These are phyloP conservation scores for Coemansia sp. DNA, from an alignment of 192 early-diverging fungal genomes.

Conservation along the genomic window DNA sequence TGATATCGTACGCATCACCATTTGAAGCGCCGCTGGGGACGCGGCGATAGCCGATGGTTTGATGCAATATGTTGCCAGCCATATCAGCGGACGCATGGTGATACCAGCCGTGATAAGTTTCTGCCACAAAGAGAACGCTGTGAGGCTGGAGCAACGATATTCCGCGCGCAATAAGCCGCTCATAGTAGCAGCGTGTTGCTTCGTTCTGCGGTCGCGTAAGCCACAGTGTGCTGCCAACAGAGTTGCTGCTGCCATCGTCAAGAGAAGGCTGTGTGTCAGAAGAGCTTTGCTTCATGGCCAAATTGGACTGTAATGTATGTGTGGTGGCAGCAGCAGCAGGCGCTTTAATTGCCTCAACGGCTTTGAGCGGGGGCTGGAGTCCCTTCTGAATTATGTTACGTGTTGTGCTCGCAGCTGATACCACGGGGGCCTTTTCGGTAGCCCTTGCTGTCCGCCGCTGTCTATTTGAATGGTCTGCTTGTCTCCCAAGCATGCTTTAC, in stretches of 20 bases:
- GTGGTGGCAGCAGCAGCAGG: background rate
- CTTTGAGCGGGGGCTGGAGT: slow-evolving; percentile 4
- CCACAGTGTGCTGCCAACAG: background rate
- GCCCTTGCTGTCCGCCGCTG: slow-evolving; percentile 11
- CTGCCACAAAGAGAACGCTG: slow-evolving; percentile 42
- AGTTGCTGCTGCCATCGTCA: slow-evolving; percentile 5
- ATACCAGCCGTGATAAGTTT: slow-evolving; percentile 52
- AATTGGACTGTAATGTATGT: background rate
- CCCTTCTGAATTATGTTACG: slow-evolving; percentile 2
- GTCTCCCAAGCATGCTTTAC: slow-evolving; percentile 18
- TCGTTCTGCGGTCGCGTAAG: slow-evolving; percentile 38
- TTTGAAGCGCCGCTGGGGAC: background rate
- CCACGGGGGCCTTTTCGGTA: background rate
- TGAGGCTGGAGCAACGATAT: slow-evolving; percentile 42
- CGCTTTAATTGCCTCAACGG: background rate
- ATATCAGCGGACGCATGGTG: slow-evolving; percentile 24
- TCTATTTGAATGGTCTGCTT: slow-evolving; percentile 25
- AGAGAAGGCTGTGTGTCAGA: background rate
- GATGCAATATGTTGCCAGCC: slow-evolving; percentile 39
- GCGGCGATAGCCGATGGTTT: slow-evolving; percentile 19
- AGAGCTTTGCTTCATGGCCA: background rate
- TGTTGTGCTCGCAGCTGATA: background rate
- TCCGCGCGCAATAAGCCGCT: slow-evolving; percentile 43
- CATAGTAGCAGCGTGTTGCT: slow-evolving; percentile 31
- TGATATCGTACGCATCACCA: slow-evolving; percentile 26